These are phyloP conservation scores for Starmerella roubikii DNA, from an alignment of 805 yeast genomes.

Conservation along the genomic window DNA sequence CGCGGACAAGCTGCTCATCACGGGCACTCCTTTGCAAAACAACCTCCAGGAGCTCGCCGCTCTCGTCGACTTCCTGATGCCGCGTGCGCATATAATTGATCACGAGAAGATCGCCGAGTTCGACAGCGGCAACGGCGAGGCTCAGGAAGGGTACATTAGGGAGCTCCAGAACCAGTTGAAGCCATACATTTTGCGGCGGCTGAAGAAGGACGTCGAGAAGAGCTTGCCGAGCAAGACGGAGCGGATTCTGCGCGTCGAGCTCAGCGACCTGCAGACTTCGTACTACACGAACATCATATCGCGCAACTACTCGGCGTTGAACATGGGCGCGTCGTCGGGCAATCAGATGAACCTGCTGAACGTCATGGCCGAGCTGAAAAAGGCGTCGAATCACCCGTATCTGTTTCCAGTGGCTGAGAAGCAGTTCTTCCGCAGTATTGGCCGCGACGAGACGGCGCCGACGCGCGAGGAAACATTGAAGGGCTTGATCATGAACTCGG, in stretches of 20 bases:
- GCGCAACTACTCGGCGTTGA: conserved; percentile 80
- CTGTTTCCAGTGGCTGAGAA: conserved; percentile 88
- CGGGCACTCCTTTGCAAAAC: conserved; percentile 97
- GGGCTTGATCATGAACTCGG: conserved; percentile 94
- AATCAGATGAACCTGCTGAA: conserved; percentile 77
- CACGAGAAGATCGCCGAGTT: conserved; percentile 80
- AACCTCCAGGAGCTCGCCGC: conserved; percentile 94
- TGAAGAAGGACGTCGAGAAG: conserved; percentile 95
- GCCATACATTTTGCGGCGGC: conserved; percentile 83
- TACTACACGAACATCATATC: conserved; percentile 90
- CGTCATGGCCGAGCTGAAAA: conserved; percentile 89
- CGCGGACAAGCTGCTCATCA: conserved; percentile 71
- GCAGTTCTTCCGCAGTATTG: conserved; percentile 38
- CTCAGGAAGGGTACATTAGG: conserved; percentile 79
- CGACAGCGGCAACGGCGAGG: conserved; percentile 35
- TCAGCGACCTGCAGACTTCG: conserved; percentile 88
- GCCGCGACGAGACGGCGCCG: conserved; percentile 41
- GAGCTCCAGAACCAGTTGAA: conserved; percentile 72
- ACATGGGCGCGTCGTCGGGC: conserved; percentile 63
- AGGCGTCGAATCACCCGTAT: conserved; percentile 95
- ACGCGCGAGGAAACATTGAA: conserved; percentile 70
- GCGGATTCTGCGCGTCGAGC: conserved; percentile 84
- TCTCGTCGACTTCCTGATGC: conserved; percentile 86
- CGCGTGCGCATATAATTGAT: conserved; percentile 78
- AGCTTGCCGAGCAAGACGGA: conserved; percentile 93